Percentiles rank a stretch among this genome's conserved stretches.
Evolutionary conservation across 176 grass and related monocot species (phyloP).

Genomic region (sorghum (Sorghum bicolor)): DNA sequence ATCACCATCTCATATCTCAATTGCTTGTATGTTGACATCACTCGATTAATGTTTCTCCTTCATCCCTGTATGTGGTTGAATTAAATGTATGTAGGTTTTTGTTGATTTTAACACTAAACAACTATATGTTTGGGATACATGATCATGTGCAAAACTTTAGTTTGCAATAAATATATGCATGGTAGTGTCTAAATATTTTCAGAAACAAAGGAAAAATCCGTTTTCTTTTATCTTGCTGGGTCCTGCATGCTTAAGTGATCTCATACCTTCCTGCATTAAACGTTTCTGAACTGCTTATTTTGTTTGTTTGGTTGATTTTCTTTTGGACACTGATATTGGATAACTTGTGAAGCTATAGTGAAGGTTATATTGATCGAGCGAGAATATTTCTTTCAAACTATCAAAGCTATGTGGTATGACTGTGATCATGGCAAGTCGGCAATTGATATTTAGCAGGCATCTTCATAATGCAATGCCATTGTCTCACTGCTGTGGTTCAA

Average conservation of each 20-base stretch:
- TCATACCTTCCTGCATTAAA: not conserved
- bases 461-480: not conserved
- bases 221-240: not conserved
- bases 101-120: not conserved
- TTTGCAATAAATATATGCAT: not conserved
- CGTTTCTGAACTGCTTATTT: not conserved
- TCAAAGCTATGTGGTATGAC: not conserved
- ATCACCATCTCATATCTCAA: not conserved
- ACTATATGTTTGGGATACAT: not conserved
- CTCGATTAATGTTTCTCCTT: not conserved
- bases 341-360: not conserved
- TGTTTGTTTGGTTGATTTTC: not conserved
- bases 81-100: not conserved
- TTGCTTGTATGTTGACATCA: not conserved
- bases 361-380: not conserved
- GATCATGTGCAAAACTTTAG: not conserved
- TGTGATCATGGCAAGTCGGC: not conserved
- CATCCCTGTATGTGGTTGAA: not conserved
- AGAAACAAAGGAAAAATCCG: not conserved
- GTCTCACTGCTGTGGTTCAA: not conserved
- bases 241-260: not conserved
- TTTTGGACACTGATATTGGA: not conserved
- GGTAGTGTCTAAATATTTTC: not conserved
- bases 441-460: not conserved
- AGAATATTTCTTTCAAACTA: not conserved